These are phyloP conservation scores for Colletotrichum camelliae DNA, from an alignment of 2,329 filamentous ascomycete genomes.

Conservation along the genomic window DNA sequence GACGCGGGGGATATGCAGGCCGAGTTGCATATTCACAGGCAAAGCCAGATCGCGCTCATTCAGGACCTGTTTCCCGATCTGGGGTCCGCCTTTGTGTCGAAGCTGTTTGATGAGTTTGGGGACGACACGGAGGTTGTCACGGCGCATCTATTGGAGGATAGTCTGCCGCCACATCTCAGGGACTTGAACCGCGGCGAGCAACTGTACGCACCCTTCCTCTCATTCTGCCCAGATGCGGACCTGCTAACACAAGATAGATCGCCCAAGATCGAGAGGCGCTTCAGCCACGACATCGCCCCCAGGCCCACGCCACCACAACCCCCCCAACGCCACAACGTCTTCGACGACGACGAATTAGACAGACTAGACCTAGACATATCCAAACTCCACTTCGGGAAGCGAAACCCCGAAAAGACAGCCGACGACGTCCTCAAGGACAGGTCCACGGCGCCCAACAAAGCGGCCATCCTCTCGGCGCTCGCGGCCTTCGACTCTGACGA, in stretches of 20 bases:
- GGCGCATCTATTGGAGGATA: constrained; percentile 80
- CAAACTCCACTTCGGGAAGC: constrained; percentile 81
- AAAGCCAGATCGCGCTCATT: constrained; percentile 87
- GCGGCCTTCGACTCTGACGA: constrained; percentile 92
- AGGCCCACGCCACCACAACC: constrained; percentile 61
- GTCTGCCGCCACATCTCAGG: constrained; percentile 72
- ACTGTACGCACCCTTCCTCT: constrained; percentile 49
- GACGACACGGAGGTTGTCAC: constrained; percentile 82
- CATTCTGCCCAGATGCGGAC: not conserved
- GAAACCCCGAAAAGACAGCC: constrained; percentile 66
- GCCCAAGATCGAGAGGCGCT: constrained; percentile 12
- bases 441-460: constrained; percentile 73
- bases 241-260: constrained; percentile 26
- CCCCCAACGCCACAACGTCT: constrained; percentile 72
- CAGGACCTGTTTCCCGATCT: constrained; percentile 92
- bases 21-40: constrained; percentile 76
- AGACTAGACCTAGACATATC: constrained; percentile 69
- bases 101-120: constrained; percentile 78
- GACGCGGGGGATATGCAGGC: constrained; percentile 42
- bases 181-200: constrained; percentile 68
- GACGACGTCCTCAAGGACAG: constrained; percentile 74
- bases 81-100: constrained; percentile 81
- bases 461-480: constrained; percentile 85
- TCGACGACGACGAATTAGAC: constrained; percentile 82
- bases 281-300: constrained; percentile 54